A percentile compares a stretch with the other conserved stretches of the same genome.
Conservation (phyloP, 305 asterid species). For the Solanum chacoense region DNA sequence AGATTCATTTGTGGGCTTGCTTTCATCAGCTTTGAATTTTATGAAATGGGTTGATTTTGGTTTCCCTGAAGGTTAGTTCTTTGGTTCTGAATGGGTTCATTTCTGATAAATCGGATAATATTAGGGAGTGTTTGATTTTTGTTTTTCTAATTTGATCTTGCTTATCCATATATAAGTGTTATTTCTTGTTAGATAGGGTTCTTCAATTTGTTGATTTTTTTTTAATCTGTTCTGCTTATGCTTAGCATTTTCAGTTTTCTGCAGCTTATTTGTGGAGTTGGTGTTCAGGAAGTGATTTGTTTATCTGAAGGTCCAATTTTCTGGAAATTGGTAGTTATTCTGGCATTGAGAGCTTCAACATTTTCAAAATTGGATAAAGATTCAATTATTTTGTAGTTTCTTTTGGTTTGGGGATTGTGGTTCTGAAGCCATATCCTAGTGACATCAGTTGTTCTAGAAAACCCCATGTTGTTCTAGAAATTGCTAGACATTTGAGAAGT, state of each 20-base stretch:
- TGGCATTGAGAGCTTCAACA: not conserved
- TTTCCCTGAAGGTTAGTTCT: not conserved
- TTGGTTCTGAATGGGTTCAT: not conserved
- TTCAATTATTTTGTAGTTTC: not conserved
- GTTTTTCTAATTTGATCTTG: not conserved
- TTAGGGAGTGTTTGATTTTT: not conserved
- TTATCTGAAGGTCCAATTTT: not conserved
- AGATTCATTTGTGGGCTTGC: not conserved
- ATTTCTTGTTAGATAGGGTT: not conserved
- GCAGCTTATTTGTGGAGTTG: not conserved
- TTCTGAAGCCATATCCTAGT: not conserved
- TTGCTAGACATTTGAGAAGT: conserved; percentile 7
- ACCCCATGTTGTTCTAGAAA: conserved; percentile 2
- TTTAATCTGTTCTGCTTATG: not conserved
- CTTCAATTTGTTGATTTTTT: not conserved
- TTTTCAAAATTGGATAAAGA: not conserved
- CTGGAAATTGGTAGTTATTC: not conserved
- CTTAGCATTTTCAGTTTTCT: not conserved
- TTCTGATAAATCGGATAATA: not conserved
- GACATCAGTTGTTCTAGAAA: not conserved
- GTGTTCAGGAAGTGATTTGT: not conserved
- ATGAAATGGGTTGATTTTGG: not conserved
- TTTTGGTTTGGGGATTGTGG: not conserved
- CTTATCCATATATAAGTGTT: not conserved
- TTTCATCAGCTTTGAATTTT: not conserved